Evolutionary conservation across 2,329 filamentous ascomycete genomes (phyloP), one percentile per base, ranked within the genome.

Genomic region (Zymoseptoria ardabiliae): DNA sequence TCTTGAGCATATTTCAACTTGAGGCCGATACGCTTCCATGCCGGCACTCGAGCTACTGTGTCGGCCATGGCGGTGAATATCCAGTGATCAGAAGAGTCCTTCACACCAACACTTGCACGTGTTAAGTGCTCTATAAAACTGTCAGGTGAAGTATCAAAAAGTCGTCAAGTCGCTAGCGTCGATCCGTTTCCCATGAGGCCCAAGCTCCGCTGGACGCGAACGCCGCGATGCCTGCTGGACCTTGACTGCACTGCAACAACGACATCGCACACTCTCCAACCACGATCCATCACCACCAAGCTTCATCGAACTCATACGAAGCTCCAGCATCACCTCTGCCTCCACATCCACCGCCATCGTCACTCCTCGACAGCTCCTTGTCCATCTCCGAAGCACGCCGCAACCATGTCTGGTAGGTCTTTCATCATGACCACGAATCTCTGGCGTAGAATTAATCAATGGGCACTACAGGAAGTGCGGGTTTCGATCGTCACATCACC

Each of bases 401-500:
- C 59, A 65, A 64, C 60, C 64, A 71, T 71, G 69, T 71, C 69
- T 60, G 68, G 69, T 63, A 66, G 59, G 68, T 68, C 51, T 22
- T 48, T 54, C 22, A 45, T 54, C 35, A 57, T 57, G 6, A 23
- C 55, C 13, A 45, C 35, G 35, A 25, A 17, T 1, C 50, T 52
- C 17, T 20, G 19, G 50, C 5, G 2, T 1, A n/a, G 8, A 17
- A 52, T n/a, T 52, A 22, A 52, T 52, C 21, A 22, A 45, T 45
- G 35, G 2, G 13, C 35, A 41, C 17, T 64, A 70, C 71, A 91
- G 88, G 87, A 77, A 89, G 86, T 79, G 88, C 90, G 78, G 92
- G 91, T 73, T 97, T 95, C 80, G 94, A 99, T 79, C 86, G 94
- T 82, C 94, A 99, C 79, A 99, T 99, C 73, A 99, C 94, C 75